Evolutionary conservation across 164 flowering plant species (phyloP), one percentile per base, ranked within the genome.

Genomic region (Sedum album): DNA sequence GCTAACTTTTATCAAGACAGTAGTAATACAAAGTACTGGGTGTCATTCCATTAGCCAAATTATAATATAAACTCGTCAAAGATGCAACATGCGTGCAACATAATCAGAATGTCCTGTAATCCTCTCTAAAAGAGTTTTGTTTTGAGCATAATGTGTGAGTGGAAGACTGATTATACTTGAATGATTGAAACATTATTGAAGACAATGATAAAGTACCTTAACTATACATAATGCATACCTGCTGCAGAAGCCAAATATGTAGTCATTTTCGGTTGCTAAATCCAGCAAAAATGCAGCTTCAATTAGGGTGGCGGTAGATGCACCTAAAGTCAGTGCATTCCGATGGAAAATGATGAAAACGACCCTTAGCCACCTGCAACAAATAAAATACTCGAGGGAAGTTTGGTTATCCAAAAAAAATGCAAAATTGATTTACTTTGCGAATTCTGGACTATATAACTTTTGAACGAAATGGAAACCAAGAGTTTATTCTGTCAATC

Each of bases 11-110:
- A 18, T 20, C 23, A 48, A 48, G 53, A 17, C 5, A 1, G 4
- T 6, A 10, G 46, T 25, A 55, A 55, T 2, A 28, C 28, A 25
- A 21, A 23, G 60, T 21, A 21, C 6, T 23, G 23, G 11, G 30
- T 23, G 26, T 53, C 60, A 53, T 53, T 53, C 60, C 60, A 53
- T 53, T 53, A 53, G 60, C 60, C 60, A 53, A 53, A 23, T 14
- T 21, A 53, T 53, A 55, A 55, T 25, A 53, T 53, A 25, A 5
- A 28, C 61, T 55, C 3, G 31, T 26, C 5, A 9, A 51, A n/a
- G 26, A n/a, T 21, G 57, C 25, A 0, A 51, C 26, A 18, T 18
- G 5, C 18, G 55, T 48, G 23, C 23, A n/a, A 17, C 4, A 48
- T 20, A n/a, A 48, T 48, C n/a, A 7, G 21, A 5, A 48, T 48